Evolutionary conservation across 345 rosid species (phyloP), one percentile per base, ranked within the genome.

Genomic region (Iberis pinnata): DNA sequence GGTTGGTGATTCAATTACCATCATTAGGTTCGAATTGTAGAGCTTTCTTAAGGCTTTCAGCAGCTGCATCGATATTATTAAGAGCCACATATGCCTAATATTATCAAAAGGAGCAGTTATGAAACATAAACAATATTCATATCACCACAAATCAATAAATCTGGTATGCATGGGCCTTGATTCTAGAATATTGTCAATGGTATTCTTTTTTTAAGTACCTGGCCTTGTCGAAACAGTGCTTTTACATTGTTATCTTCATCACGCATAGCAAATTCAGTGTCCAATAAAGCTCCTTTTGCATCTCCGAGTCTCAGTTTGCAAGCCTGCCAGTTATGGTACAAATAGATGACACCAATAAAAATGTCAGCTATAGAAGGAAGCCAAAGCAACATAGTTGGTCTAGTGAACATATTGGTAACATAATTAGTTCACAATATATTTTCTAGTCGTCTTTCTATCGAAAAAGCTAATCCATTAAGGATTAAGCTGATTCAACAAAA

Each of bases 181-280:
- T 38, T 55, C 13, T 47, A 36, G 38, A 63, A 45, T 38, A 43
- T 24, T 26, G 60, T 50, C n/a, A n/a, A 15, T 7, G 18, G 8
- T 38, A 44, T 44, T 49, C 29, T 48, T 26, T 41, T 78, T 61
- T 43, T 0, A 44, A 22, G 51, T 70, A 85, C 98, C 95, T 92
- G 96, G 58, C 98, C 98, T 69, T 81, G 97, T 18, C 96, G 95
- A 71, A 84, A 92, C 63, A 84, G 75, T 60, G 98, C 98, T 78
- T 92, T 85, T 38, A 71, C 93, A 72, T 32, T 32, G 37, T 81
- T 72, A 24, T 86, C 89, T 52, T 80, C 89, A 32, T 88, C 96
- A 26, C 97, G 88, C 68, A 88, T 78, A 9, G 95, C 99, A 68
- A 86, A 83, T 29, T 88, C 97, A 7, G 92, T 77, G 53, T 86